Evolutionary conservation across 768 basidiomycete species (phyloP).

Genomic region (Russula ochroleuca): DNA sequence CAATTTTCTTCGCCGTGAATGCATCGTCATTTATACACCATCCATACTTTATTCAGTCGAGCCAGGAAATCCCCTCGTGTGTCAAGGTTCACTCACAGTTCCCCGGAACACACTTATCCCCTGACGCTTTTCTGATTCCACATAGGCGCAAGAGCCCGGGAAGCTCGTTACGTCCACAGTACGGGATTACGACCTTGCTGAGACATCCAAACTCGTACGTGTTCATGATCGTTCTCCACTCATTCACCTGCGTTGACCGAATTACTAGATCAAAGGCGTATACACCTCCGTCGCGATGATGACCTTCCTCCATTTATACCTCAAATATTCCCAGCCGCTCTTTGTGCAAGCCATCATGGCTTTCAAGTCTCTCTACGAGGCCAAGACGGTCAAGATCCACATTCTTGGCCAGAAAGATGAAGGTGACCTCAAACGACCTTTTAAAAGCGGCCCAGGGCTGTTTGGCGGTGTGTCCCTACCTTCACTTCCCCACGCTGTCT

Average conservation of each 20-base stretch:
- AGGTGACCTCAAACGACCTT: constrained; percentile 87
- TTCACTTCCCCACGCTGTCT: neutral
- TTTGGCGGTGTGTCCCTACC: constrained; percentile 55
- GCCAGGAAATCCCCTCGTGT: constrained; percentile 66
- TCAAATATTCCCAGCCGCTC: constrained; percentile 94
- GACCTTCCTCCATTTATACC: constrained; percentile 87
- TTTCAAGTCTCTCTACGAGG: constrained; percentile 85
- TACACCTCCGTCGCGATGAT: constrained; percentile 83
- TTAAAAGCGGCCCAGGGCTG: constrained; percentile 66
- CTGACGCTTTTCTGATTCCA: constrained; percentile 5
- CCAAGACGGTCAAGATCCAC: constrained; percentile 79
- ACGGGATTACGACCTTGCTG: constrained; percentile 87
- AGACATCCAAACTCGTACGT: constrained; percentile 76
- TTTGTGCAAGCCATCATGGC: constrained; percentile 96
- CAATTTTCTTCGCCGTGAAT: neutral
- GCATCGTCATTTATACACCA: constrained; percentile 12
- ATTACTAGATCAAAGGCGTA: constrained; percentile 52
- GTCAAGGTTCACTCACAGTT: constrained; percentile 28
- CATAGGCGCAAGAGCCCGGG: constrained; percentile 60
- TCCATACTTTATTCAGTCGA: constrained; percentile 56
- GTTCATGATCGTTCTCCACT: constrained; percentile 36
- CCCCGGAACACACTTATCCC: neutral
- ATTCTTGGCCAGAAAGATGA: constrained; percentile 72
- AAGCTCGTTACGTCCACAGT: constrained; percentile 87
- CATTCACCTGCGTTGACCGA: neutral